Conservation (phyloP, 345 rosid genomes). For the Cardiospermum halicacabum region DNA sequence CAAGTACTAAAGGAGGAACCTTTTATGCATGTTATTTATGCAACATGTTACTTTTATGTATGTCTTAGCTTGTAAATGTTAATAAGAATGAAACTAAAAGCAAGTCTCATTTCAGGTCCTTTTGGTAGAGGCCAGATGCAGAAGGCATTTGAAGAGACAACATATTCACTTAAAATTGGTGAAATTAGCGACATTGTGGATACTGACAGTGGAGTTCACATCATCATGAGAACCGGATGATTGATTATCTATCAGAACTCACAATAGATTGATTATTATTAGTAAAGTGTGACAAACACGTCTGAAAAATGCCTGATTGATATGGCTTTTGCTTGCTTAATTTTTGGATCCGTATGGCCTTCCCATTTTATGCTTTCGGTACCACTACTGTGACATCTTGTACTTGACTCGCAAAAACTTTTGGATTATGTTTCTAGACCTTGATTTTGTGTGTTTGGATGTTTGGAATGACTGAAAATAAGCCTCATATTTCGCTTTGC, state of each 20-base stretch:
- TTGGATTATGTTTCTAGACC: not conserved
- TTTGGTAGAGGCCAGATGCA: conserved; percentile 97
- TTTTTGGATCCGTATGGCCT: not conserved
- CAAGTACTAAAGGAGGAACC: not conserved
- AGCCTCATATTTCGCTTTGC: not conserved
- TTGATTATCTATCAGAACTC: not conserved
- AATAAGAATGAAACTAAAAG: conserved; percentile 1
- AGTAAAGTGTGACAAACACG: not conserved
- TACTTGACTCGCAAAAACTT: not conserved
- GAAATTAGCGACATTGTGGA: conserved; percentile 90
- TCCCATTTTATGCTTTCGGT: not conserved
- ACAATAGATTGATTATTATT: conserved; percentile 4
- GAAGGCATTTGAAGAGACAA: conserved; percentile 90
- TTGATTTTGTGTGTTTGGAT: conserved; percentile 10
- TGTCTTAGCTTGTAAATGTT: not conserved
- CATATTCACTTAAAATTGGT: conserved; percentile 70
- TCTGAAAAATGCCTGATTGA: conserved; percentile 7
- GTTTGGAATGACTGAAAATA: conserved; percentile 10
- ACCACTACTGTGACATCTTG: not conserved
- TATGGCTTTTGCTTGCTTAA: conserved; percentile 12
- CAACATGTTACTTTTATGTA: not conserved
- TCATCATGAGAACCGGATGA: conserved; percentile 82
- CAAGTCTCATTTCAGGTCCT: conserved; percentile 44
- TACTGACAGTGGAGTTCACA: conserved; percentile 92
- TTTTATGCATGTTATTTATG: not conserved